These are phyloP conservation scores for Cyclocybe aegerita DNA, from an alignment of 768 basidiomycete species.

Conservation along the genomic window DNA sequence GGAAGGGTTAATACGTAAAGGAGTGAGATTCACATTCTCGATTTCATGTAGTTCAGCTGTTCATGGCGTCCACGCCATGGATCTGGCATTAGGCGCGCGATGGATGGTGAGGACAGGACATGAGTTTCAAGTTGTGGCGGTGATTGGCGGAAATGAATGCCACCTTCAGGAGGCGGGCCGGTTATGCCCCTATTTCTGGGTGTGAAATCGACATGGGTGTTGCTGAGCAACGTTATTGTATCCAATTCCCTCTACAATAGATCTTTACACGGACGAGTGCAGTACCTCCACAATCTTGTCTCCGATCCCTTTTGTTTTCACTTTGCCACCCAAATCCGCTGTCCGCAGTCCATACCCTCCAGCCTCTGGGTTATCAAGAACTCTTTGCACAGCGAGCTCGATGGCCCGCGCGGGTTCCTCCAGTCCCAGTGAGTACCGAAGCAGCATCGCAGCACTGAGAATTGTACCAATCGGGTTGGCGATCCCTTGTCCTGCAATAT, in stretches of 20 bases:
- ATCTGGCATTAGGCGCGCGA: too few relatives aligned
- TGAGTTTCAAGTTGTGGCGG: too few relatives aligned
- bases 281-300: conserved; percentile 79
- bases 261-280: conserved; percentile 48
- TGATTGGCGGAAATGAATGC: too few relatives aligned
- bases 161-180: too few relatives aligned
- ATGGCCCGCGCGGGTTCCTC: conserved; percentile 83
- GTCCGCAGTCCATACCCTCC: conserved; percentile 84
- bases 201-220: not conserved
- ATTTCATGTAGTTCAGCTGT: not conserved
- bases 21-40: too few relatives aligned
- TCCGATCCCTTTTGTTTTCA: conserved; percentile 77
- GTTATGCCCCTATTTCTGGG: not conserved
- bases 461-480: conserved; percentile 96
- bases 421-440: conserved; percentile 92
- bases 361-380: conserved; percentile 64
- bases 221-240: not conserved
- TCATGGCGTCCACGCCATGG: not conserved
- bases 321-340: conserved; percentile 82
- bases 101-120: too few relatives aligned
- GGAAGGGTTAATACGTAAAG: too few relatives aligned
- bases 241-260: not conserved
- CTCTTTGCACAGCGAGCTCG: conserved; percentile 88
- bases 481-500: conserved; percentile 91
- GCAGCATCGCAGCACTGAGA: conserved; percentile 88